Percentiles rank a stretch among this genome's conserved stretches.
phyloP scores from a whole-genome alignment of 768 basidiomycete species.

The Lactarius vividus region DNA sequence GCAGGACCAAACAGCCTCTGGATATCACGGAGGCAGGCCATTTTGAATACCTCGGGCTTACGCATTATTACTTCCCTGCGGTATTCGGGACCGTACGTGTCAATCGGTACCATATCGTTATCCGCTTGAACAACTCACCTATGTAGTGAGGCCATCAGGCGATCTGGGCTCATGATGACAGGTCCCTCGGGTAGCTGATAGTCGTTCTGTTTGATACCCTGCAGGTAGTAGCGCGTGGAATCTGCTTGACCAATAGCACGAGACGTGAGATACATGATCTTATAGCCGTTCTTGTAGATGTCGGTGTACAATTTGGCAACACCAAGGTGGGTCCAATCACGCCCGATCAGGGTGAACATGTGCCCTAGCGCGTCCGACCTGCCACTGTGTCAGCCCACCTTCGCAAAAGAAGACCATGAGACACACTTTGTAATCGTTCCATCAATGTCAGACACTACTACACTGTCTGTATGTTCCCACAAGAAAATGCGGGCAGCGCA shows the following conservation, averaged over 20 bases:
- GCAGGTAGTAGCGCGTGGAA: conserved; percentile 91
- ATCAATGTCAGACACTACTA: conserved; percentile 97
- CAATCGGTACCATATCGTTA: neutral
- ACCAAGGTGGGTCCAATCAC: conserved; percentile 97
- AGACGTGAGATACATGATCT: conserved; percentile 96
- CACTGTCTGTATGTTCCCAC: conserved; percentile 87
- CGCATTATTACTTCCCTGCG: conserved; percentile 95
- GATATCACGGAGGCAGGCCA: conserved; percentile 97
- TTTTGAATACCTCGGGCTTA: conserved; percentile 99
- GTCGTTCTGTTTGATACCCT: conserved; percentile 91
- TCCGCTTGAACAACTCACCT: conserved; percentile 51
- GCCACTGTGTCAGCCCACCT: conserved; percentile 5
- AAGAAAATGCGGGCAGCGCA: conserved; percentile 93
- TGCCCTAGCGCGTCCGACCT: conserved; percentile 97
- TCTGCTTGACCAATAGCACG: conserved; percentile 98
- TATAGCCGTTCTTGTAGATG: conserved; percentile 93
- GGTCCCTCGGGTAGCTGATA: conserved; percentile 97
- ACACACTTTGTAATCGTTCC: conserved; percentile 96
- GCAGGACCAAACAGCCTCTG: conserved; percentile 81
- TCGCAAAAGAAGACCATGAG: neutral
- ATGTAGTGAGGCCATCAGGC: conserved; percentile 90
- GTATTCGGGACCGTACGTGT: neutral
- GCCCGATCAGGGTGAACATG: conserved; percentile 95
- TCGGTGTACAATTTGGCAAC: conserved; percentile 98
- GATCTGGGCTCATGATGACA: conserved; percentile 98